A percentile compares a stretch with the other conserved stretches of the same genome.
These are phyloP conservation scores for Arctium lappa DNA, from an alignment of 129 eudicot genomes.

Conservation along the genomic window DNA sequence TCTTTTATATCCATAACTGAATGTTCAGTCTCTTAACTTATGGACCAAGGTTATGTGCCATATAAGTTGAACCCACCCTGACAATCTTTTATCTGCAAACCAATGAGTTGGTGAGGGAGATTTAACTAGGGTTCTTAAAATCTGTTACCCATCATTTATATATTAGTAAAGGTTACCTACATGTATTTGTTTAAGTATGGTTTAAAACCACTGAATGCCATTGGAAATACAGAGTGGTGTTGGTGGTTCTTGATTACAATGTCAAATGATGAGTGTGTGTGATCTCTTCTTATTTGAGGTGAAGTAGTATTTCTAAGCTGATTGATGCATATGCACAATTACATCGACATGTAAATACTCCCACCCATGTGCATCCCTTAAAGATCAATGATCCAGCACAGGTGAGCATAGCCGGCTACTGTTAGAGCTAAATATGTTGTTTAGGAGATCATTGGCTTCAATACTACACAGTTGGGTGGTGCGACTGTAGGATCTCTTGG, in stretches of 20 bases:
- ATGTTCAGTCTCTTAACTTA: neutral
- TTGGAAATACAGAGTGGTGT: conserved; percentile 8
- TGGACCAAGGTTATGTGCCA: neutral
- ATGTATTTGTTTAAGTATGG: neutral
- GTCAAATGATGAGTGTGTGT: neutral
- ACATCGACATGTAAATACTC: neutral
- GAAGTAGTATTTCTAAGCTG: conserved; percentile 24
- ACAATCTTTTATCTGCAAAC: neutral
- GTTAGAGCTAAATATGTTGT: conserved; percentile 12
- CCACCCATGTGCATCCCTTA: neutral
- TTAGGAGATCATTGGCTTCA: conserved; percentile 4
- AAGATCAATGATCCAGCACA: neutral
- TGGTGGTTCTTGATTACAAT: conserved; percentile 3
- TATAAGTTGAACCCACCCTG: neutral
- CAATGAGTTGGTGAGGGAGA: neutral
- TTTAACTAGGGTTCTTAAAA: neutral
- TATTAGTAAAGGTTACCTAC: neutral
- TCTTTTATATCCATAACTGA: neutral
- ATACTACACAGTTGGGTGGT: neutral
- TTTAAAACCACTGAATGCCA: conserved; percentile 1
- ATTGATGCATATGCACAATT: neutral
- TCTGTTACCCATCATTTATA: neutral
- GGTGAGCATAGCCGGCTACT: neutral
- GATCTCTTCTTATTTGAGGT: neutral
- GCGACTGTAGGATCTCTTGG: neutral